phyloP scores from a whole-genome alignment of 805 yeast species.

The Wickerhamiella brachini region DNA sequence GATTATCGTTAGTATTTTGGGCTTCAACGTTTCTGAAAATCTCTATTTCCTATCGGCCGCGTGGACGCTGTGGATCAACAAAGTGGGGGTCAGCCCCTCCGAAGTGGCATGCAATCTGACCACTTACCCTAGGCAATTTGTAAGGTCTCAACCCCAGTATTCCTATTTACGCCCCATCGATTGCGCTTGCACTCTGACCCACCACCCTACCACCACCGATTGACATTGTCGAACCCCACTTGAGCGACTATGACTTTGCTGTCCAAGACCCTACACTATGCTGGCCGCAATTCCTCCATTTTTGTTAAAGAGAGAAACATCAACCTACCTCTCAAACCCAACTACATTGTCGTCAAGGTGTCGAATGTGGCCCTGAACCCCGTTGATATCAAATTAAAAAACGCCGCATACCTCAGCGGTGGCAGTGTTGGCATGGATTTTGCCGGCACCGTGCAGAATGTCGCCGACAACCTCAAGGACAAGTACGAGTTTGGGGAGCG shows the following conservation, averaged over 20 bases:
- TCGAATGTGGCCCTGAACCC: constrained; percentile 48
- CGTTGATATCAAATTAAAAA: constrained; percentile 33
- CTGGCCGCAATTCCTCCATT: background rate
- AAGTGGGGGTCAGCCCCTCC: background rate
- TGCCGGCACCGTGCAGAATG: constrained; percentile 42
- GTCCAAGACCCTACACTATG: background rate
- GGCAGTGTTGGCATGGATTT: constrained; percentile 49
- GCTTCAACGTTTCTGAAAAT: background rate
- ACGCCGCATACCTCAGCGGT: constrained; percentile 28
- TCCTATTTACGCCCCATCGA: background rate
- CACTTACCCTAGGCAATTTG: background rate
- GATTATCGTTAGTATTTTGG: background rate
- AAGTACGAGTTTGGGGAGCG: constrained; percentile 41
- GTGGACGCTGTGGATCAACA: background rate
- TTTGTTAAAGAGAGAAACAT: constrained; percentile 15
- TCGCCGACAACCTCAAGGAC: constrained; percentile 34
- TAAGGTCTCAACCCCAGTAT: background rate
- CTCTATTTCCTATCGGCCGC: background rate
- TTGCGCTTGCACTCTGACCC: background rate
- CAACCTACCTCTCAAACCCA: constrained; percentile 34
- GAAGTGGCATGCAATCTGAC: background rate
- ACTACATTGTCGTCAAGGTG: constrained; percentile 42
- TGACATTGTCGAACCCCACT: background rate
- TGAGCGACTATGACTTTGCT: background rate
- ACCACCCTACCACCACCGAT: background rate